phyloP scores from a whole-genome alignment of 2,329 filamentous ascomycete species.

The Aspergillus clavatus region DNA sequence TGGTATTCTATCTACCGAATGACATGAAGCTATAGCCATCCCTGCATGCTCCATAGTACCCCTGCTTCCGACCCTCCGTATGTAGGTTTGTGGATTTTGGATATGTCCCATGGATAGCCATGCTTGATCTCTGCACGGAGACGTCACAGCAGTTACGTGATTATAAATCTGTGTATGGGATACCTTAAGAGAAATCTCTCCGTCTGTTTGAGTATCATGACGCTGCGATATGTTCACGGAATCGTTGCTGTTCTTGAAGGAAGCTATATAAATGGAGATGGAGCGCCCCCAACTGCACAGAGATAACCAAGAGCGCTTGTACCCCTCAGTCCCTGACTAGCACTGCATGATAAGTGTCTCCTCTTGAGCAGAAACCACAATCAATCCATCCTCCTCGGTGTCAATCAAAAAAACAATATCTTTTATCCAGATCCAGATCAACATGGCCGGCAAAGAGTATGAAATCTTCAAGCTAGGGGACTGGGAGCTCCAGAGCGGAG shows the following conservation, averaged over 20 bases:
- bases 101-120: not conserved
- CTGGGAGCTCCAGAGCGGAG: constrained; percentile 62
- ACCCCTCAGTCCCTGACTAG: no score
- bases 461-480: constrained; percentile 58
- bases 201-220: not conserved
- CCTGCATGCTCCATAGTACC: no score
- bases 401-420: no score
- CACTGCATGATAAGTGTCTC: no score
- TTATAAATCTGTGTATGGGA: not conserved
- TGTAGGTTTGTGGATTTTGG: no score
- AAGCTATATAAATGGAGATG: not conserved
- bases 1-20: no score
- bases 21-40: no score
- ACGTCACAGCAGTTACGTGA: not conserved
- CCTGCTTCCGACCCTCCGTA: no score
- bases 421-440: not conserved
- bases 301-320: no score
- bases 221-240: not conserved
- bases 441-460: constrained; percentile 33
- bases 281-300: not conserved
- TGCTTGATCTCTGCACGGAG: not conserved
- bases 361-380: no score
- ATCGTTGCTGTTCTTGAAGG: not conserved
- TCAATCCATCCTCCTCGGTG: no score
- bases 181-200: not conserved